Evolutionary conservation across 2,329 filamentous ascomycete genomes (phyloP).

Genomic region (Madurella mycetomatis): DNA sequence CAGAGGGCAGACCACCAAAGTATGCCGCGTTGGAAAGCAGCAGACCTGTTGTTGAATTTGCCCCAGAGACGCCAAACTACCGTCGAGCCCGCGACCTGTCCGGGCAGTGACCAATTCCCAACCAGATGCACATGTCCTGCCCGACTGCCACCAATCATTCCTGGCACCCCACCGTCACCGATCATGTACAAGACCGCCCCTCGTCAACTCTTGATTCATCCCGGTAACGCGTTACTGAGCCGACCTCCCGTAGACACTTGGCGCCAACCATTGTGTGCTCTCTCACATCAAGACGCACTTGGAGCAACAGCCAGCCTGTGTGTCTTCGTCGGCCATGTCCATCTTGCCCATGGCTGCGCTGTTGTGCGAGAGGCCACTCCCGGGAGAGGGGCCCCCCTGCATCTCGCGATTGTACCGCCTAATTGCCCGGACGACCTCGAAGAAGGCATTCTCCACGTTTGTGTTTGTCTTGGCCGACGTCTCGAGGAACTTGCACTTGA

Average conservation of each 20-base stretch:
- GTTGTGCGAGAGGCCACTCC: constrained; percentile 59
- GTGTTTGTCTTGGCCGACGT: constrained; percentile 97
- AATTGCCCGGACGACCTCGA: constrained; percentile 96
- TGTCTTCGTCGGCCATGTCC: constrained; percentile 68
- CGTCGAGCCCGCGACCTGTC: not conserved
- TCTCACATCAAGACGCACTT: constrained; percentile 84
- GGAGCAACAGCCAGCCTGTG: constrained; percentile 73
- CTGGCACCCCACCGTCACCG: not conserved
- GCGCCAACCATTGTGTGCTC: not conserved
- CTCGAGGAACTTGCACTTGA: constrained; percentile 98
- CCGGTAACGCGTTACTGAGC: not conserved
- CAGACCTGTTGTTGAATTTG: constrained; percentile 2
- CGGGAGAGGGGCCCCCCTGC: constrained; percentile 75
- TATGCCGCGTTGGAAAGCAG: constrained; percentile 3
- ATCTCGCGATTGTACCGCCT: constrained; percentile 98
- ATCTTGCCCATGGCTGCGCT: constrained; percentile 66
- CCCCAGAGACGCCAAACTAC: not conserved
- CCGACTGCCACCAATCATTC: not conserved
- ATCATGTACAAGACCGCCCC: constrained; percentile 6
- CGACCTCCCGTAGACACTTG: not conserved
- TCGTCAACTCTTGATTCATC: not conserved
- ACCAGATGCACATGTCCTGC: constrained; percentile 5
- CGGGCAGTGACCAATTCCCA: constrained; percentile 5
- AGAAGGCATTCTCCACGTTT: constrained; percentile 98
- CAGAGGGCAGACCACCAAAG: constrained; percentile 7